Base-by-base conservation (phyloP, 305 asterid genomes). In the Rubia peregrina region DNA sequence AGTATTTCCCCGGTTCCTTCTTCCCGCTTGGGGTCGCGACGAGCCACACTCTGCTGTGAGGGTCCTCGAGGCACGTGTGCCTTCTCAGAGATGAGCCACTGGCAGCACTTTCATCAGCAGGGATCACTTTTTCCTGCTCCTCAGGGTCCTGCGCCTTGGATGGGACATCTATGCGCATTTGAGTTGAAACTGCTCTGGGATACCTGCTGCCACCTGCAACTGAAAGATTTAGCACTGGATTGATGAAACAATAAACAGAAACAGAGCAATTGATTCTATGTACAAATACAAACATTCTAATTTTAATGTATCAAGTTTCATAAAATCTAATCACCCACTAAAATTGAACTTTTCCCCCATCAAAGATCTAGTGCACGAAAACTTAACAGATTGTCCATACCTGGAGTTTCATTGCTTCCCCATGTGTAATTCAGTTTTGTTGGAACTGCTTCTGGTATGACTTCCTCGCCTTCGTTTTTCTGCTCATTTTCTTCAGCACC, bases 361-460 rank as follows among this genome's bases (percentile, higher is more conserved):
- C 17, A 44, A 71, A 30, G n/a, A 24, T 36, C 36, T 21, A 22
- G n/a, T 67, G 49, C 3, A 71, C 24, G 46, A 66, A 5, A 46
- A 33, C 56, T 57, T 40, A 33, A 49, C 48, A 74, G 36, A 33
- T 13, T 60, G 60, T 49, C 30, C 61, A 21, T 60, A 76, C 79
- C 46, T 51, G 80, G 72, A 68, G 46, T 69, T 49, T 51, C 16
- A 51, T 62, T 42, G 71, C 65, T 40, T 59, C 44, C 73, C 70
- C 65, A 71, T 33, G 55, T 71, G 13, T 24, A 7, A 12, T 61
- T 24, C 61, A 49, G 43, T 61, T 48, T 61, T 48, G 22, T 26
- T 59, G 73, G 48, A 60, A 19, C 46, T 61, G 73, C 26, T 40
- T 61, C 36, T 1, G 69, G 36, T 44, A 61, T 48, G 38, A 55